Base-by-base conservation (phyloP, 1,284 basidiomycete genomes). In the Fomitopsis pinicola region DNA sequence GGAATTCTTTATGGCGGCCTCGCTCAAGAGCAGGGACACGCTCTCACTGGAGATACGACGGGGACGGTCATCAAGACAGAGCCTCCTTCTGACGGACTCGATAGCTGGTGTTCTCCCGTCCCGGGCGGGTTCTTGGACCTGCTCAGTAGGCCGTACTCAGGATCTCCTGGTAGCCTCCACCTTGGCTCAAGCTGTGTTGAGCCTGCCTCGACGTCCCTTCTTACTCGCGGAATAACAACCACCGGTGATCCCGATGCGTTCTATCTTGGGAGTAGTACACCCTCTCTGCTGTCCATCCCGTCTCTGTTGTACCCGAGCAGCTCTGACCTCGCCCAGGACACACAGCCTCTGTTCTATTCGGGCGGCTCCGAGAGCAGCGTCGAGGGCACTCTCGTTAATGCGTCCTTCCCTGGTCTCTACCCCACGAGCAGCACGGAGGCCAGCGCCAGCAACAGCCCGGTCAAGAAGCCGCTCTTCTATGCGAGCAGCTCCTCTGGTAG, bases 1-100 rank as follows among this genome's bases (percentile, higher is more conserved):
- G 75, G 75, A 22, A 70, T 76, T 40, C 42, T 59, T 40, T 64
- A 63, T 26, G 64, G 62, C 8, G 57, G 30, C 52, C 50, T 60
- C 60, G 28, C 38, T 15, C 17, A 38, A 17, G 33, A 36, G n/a
- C 35, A 3, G 7, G 52, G 14, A 35, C 19, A 33, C 7, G 40
- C 35, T 19, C 10, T 38, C 35, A 14, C 17, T 17, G 17, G 10
- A 3, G 44, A 46, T 46, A 46, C n/a, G 44, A 10, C n/a, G 17
- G 19, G 9, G 17, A 19, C n/a, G 8, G n/a, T 46, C 19, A 38
- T 17, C 33, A 54, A 38, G 35, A 36, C 38, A 26, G 52, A 54
- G 35, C 8, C 19, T n/a, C 17, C 3, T 22, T 6, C 36, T 4
- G 52, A 38, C n/a, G 19, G n/a, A 5, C 35, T 54, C n/a, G n/a